phyloP scores from a whole-genome alignment of 208 protist genomes.

The Balamuthia mandrillaris region DNA sequence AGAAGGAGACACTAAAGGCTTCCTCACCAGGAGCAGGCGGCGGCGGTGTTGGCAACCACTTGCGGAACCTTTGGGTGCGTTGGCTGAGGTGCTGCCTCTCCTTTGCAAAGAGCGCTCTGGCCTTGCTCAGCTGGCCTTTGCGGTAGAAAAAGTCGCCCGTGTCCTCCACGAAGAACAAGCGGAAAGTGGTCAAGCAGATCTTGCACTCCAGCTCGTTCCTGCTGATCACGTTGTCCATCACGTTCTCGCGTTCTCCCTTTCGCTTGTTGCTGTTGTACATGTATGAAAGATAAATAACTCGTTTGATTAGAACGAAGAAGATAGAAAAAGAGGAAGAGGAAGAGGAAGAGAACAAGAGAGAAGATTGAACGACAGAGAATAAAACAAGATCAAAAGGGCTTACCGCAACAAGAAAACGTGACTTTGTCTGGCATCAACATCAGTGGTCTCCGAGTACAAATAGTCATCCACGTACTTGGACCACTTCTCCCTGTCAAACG shows the following conservation, averaged over 20 bases:
- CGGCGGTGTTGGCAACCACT: not conserved
- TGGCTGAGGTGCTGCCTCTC: not conserved
- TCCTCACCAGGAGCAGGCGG: too few relatives aligned
- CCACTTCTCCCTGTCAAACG: slow-evolving; percentile 40
- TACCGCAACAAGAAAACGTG: slow-evolving; percentile 26
- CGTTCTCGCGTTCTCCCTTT: not conserved
- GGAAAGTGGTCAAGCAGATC: slow-evolving; percentile 52
- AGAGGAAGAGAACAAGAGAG: not conserved
- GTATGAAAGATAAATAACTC: not conserved
- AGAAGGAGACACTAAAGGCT: too few relatives aligned
- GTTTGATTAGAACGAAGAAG: too few relatives aligned
- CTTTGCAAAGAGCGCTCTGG: not conserved
- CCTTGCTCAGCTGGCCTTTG: not conserved
- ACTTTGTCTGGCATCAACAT: slow-evolving; percentile 30
- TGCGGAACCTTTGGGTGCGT: not conserved
- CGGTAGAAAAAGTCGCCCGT: slow-evolving; percentile 59
- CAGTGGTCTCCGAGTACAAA: not conserved
- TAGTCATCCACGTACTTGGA: slow-evolving; percentile 25
- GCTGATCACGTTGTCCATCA: slow-evolving; percentile 31
- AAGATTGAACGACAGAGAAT: not conserved
- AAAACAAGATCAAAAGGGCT: not conserved
- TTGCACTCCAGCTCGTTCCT: slow-evolving; percentile 55
- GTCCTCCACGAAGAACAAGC: slow-evolving; percentile 61
- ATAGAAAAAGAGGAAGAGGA: not conserved
- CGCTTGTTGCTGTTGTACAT: slow-evolving; percentile 4